phyloP scores from a whole-genome alignment of 768 basidiomycete genomes.

The Boletus sp. region DNA sequence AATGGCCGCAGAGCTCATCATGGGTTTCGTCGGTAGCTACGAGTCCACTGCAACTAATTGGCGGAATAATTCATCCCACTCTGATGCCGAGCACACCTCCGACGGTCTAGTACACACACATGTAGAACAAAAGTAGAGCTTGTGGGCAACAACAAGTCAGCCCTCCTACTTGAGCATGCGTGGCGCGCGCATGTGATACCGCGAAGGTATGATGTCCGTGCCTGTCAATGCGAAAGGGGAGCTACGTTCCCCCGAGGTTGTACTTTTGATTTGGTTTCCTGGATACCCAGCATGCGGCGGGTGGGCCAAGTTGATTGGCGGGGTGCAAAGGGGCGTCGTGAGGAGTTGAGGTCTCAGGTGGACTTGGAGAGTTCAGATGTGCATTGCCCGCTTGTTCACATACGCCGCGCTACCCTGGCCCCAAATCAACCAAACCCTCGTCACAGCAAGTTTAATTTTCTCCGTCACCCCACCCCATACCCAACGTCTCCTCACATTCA shows the following conservation, averaged over 20 bases:
- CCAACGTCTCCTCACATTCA: constrained; percentile 1
- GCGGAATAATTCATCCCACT: background rate
- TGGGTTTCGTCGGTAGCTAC: background rate
- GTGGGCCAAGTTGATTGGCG: background rate
- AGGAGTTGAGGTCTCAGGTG: constrained; percentile 15
- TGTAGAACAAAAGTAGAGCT: background rate
- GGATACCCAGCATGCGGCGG: background rate
- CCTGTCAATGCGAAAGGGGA: background rate
- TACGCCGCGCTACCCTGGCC: constrained; percentile 27
- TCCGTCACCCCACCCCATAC: constrained; percentile 2
- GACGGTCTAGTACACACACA: too few relatives aligned
- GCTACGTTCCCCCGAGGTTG: background rate
- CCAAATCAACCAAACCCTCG: constrained; percentile 15
- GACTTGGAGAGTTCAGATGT: constrained; percentile 9
- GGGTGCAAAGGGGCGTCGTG: background rate
- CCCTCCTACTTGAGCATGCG: background rate
- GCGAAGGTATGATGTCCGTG: background rate
- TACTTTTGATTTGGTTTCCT: background rate
- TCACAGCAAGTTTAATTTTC: constrained; percentile 14
- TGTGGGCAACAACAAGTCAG: background rate
- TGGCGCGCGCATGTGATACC: background rate
- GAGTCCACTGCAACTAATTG: background rate
- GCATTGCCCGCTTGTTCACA: constrained; percentile 22
- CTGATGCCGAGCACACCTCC: background rate
- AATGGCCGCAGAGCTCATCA: background rate